Conservation (phyloP, 1,284 basidiomycete genomes). For the Grifola frondosa region DNA sequence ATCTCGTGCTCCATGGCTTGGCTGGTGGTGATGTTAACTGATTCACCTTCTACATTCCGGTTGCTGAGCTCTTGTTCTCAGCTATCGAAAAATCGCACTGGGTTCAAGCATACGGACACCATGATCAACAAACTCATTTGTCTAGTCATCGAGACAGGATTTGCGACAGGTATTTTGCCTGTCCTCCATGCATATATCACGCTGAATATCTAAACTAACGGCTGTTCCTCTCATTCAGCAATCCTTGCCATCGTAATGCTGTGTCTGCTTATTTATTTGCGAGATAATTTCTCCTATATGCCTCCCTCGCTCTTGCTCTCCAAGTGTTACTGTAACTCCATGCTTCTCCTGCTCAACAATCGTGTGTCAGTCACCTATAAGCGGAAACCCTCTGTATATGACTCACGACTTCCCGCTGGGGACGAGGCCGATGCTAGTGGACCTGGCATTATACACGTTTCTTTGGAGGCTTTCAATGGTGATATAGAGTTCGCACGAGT, state of each 20-base stretch:
- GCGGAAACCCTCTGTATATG: too few relatives aligned
- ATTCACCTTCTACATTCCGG: not conserved
- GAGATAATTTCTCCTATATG: not conserved
- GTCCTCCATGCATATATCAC: not conserved
- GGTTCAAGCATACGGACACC: not conserved
- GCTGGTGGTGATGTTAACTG: not conserved
- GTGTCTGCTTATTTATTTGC: not conserved
- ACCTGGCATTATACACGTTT: too few relatives aligned
- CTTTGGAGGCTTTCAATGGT: too few relatives aligned
- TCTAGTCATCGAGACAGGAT: slow-evolving; percentile 2
- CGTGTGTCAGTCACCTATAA: not conserved
- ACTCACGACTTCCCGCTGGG: too few relatives aligned
- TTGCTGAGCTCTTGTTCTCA: not conserved
- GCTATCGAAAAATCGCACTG: slow-evolving; percentile 1
- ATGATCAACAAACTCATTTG: slow-evolving; percentile 4
- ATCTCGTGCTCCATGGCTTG: slow-evolving; percentile 3
- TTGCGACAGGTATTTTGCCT: not conserved
- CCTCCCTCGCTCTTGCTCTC: slow-evolving; percentile 3
- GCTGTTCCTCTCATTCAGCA: not conserved
- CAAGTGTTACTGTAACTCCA: slow-evolving; percentile 5
- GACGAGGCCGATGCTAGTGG: too few relatives aligned
- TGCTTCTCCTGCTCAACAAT: slow-evolving; percentile 6
- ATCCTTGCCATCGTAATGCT: slow-evolving; percentile 1
- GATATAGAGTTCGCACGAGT: too few relatives aligned
- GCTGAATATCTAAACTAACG: not conserved